Evolutionary conservation across 2,329 filamentous ascomycete species (phyloP), one percentile per base, ranked within the genome.

Genomic region (Thermomyces lanuginosus): DNA sequence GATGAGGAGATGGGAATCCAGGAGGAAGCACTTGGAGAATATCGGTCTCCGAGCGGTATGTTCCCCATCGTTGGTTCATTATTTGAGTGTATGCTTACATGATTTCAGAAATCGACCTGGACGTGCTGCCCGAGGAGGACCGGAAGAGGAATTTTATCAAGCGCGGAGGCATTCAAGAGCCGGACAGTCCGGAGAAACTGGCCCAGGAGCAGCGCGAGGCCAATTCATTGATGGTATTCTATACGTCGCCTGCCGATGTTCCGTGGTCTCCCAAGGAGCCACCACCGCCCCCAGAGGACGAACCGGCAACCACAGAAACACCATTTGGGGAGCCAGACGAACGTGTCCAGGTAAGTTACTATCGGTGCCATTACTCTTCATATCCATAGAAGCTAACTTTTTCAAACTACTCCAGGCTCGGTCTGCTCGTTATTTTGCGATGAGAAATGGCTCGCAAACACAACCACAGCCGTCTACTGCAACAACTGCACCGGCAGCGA

Each of bases 1-100:
- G 69, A 73, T 8, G 70, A 74, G 15, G 66, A 72, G 8, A 51
- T 55, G 16, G 53, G 53, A 5, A 41, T 51, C 12, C 52, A 55
- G 2, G 61, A 63, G 27, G 53, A 53, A 19, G 46, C 44, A 10
- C 36, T 55, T 24, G 36, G 46, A 23, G 43, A 50, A 22, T 60
- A 55, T 33, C 36, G 31, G 18, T 29, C 26, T 18, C 42, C 46
- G 4, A 44, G 44, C 16, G 39, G 52, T 58, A 53, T 30, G 49
- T 49, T 19, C 26, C 30, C 8, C 31, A 7, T 18, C 18, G 9
- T 19, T 10, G 3, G 9, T 6, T 16, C 21, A 5, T 12, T 14
- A 1, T 11, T 24, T 15, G 19, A 14, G 21, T 16, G 3, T 7
- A 21, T 22, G n/a, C n/a, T 11, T 24, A 7, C 24, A 28, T 28